phyloP scores from a whole-genome alignment of 257 asterid species.

The Penstemon newberryi region DNA sequence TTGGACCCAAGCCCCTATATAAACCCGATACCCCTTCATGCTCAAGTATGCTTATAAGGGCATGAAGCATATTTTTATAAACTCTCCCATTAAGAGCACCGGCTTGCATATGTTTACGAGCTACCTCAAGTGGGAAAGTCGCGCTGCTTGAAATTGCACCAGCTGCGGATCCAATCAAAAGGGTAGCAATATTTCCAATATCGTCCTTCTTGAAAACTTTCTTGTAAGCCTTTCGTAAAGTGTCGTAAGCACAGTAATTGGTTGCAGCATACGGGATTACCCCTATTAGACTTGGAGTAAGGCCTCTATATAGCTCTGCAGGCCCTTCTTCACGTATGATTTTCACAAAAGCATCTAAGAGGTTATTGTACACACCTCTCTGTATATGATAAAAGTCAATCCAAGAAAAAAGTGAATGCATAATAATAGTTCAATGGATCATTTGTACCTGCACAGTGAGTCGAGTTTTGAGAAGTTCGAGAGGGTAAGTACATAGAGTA shows the following conservation, averaged over 20 bases:
- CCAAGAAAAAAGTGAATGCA: not conserved
- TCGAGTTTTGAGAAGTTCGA: slow-evolving; percentile 58
- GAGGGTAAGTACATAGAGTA: slow-evolving; percentile 55
- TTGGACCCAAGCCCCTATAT: slow-evolving; percentile 54
- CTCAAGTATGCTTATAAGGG: slow-evolving; percentile 47
- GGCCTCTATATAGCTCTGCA: slow-evolving; percentile 52
- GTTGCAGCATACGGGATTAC: slow-evolving; percentile 55
- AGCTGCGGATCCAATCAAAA: slow-evolving; percentile 55
- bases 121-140: slow-evolving; percentile 57
- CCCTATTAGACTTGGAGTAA: slow-evolving; percentile 53
- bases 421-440: not conserved
- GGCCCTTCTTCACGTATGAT: slow-evolving; percentile 52
- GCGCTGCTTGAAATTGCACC: slow-evolving; percentile 60
- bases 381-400: slow-evolving; percentile 19
- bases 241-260: slow-evolving; percentile 52
- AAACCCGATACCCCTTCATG: slow-evolving; percentile 48
- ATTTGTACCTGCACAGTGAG: slow-evolving; percentile 49
- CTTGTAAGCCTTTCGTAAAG: slow-evolving; percentile 47
- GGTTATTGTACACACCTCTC: slow-evolving; percentile 52
- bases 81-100: slow-evolving; percentile 58
- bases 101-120: slow-evolving; percentile 56
- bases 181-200: slow-evolving; percentile 54
- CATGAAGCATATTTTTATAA: slow-evolving; percentile 47
- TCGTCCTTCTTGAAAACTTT: slow-evolving; percentile 37
- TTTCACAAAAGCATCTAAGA: slow-evolving; percentile 48